These are phyloP conservation scores for Kluyveromyces dobzhanskii DNA, from an alignment of 805 yeast genomes.

Conservation along the genomic window DNA sequence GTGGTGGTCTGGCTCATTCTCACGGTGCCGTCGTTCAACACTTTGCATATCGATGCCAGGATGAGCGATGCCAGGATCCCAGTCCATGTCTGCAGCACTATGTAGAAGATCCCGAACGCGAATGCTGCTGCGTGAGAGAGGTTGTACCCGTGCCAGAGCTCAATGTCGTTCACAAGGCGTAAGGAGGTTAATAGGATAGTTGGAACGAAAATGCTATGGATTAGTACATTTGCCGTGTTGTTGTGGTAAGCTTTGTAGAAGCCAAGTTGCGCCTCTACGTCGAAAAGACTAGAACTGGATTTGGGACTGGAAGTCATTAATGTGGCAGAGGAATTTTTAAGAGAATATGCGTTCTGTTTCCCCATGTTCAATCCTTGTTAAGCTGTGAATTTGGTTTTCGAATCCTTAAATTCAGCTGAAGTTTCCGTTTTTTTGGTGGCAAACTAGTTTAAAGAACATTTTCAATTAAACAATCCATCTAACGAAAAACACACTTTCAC, in stretches of 20 bases:
- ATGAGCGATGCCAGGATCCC: slow-evolving; percentile 40
- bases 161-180: slow-evolving; percentile 14
- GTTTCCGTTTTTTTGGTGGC: no score
- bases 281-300: slow-evolving; percentile 5
- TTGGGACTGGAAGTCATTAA: background rate
- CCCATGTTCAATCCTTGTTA: no score
- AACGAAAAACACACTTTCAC: no score
- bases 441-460: no score
- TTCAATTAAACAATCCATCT: no score
- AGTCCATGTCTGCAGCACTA: slow-evolving; percentile 42
- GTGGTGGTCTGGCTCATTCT: slow-evolving; percentile 12
- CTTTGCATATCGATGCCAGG: slow-evolving; percentile 28
- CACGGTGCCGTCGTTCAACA: slow-evolving; percentile 15
- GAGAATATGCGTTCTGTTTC: no score
- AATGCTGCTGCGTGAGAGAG: slow-evolving; percentile 40
- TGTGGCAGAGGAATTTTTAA: no score
- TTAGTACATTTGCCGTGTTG: slow-evolving; percentile 52
- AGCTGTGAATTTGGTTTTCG: no score
- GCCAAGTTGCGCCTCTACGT: slow-evolving; percentile 37
- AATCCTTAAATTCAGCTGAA: no score
- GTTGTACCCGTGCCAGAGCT: slow-evolving; percentile 27
- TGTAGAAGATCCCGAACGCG: slow-evolving; percentile 50
- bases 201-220: slow-evolving; percentile 79
- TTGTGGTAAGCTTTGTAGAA: slow-evolving; percentile 52
- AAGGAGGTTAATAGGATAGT: slow-evolving; percentile 49